Base-by-base conservation (phyloP, 1,284 basidiomycete species). In the Rhodotorula sp. region DNA sequence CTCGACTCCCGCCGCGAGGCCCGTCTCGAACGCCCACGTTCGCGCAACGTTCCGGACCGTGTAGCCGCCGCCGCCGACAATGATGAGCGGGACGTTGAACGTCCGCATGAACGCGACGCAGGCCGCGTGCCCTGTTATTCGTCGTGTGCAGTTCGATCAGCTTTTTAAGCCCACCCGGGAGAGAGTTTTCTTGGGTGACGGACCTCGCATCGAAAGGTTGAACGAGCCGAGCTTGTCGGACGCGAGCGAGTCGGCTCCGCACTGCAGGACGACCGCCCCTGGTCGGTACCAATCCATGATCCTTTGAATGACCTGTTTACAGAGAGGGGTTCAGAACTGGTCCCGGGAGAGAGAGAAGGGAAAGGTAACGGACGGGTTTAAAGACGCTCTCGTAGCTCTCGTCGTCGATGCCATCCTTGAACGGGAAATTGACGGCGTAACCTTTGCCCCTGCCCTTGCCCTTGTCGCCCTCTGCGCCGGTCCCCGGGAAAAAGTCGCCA, bases 141-240 rank as follows among this genome's bases (percentile, higher is more conserved):
- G 18, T 2, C 2, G 33, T 30, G 29, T n/a, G 26, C 14, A n/a
- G 29, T 10, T 18, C 22, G 10, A 10, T 22, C n/a, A n/a, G n/a
- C n/a, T n/a, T n/a, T n/a, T n/a, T n/a, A n/a, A n/a, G n/a, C n/a
- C n/a, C n/a, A n/a, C n/a, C n/a, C n/a, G n/a, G n/a, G n/a, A n/a
- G 8, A 17, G 54, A 46, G 37, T 12, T n/a, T 55, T 30, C 18
- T 44, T n/a, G n/a, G 10, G 4, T 17, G 8, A 76, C 81, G 69
- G 64, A 83, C 93, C 95, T 55, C 93, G 85, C 89, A 99, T 94
- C 1, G 91, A 91, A 48, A 99, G 82, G 81, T 99, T 99, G 85
- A 99, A 95, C 76, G 92, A 93, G 14, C 96, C 95, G 5, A 99
- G 84, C 82, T 96, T 95, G 83, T 99, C 95, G 14, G 93, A 95